Base-by-base conservation (phyloP, 805 yeast genomes). In the Ogataea naganishii region DNA sequence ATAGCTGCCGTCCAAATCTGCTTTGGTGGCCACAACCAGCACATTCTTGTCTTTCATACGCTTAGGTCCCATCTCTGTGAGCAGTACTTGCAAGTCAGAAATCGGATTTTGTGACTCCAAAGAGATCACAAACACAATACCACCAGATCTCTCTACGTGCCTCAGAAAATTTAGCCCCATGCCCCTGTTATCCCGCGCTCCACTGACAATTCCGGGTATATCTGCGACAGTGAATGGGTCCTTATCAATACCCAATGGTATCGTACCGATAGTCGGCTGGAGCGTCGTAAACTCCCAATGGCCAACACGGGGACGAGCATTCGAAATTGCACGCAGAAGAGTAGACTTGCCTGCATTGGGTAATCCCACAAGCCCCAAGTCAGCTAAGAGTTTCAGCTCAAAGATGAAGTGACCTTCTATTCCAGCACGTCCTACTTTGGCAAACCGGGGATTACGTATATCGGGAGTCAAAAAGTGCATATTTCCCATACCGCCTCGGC, bases 291-390 rank as follows among this genome's bases (percentile, higher is more conserved):
- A 92, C 46, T 81, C 94, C 96, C 96, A 92, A 53, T 86, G 94
- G 0, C 97, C 98, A 10, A 92, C 82, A 33, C 83, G 64, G 1
- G 98, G 96, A 33, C 78, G 66, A 0, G 98, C 97, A 32, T 75
- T 73, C 0, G 96, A 83, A 11, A 92, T 84, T 7, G 94, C 86
- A 32, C 94, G 62, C 26, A 92, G 57, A 18, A 92, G 63, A 0
- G 96, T 85, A 3, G 95, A 84, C 50, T 92, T 92, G 1, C 98
- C 98, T 4, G 97, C 96, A 54, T 92, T 92, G 1, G 98, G 98
- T 13, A 92, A 62, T 0, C 98, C 98, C 14, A 92, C 95, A 5
- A 92, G 60, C 0, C 97, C 98, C 34, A 89, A 58, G 53, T 92
- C 97, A 0, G 98, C 98, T 33, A 92, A 65, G 22, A 86, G 64